phyloP scores from a whole-genome alignment of 768 basidiomycete genomes.

The Lactarius sp. region DNA sequence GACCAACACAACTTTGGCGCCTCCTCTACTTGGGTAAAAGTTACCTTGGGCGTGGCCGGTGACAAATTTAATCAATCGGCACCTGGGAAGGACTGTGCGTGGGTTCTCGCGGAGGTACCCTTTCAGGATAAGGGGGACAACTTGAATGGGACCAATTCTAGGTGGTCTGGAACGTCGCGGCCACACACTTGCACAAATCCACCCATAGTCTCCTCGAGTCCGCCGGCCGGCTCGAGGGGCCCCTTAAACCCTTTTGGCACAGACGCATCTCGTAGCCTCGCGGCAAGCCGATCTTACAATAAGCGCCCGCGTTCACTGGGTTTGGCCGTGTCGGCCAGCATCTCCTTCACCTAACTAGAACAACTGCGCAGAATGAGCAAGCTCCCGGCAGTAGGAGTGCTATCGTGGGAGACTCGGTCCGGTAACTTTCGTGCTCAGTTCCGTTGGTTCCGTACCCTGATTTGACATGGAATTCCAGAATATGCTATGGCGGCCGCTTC shows the following conservation, averaged over 20 bases:
- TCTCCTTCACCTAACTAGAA: background rate
- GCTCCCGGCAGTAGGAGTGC: background rate
- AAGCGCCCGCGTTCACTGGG: background rate
- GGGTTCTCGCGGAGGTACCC: conserved; percentile 3
- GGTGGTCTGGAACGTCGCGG: conserved; percentile 13
- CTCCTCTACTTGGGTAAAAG: conserved; percentile 12
- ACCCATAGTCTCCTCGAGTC: background rate
- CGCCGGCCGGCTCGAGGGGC: conserved; percentile 11
- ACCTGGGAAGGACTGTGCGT: background rate
- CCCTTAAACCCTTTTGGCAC: conserved; percentile 9
- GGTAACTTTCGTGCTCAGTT: background rate
- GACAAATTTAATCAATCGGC: background rate
- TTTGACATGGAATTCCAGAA: conserved; percentile 14
- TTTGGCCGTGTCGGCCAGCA: background rate
- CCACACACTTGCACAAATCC: background rate
- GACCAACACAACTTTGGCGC: background rate
- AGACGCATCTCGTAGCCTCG: conserved; percentile 9
- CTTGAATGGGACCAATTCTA: background rate
- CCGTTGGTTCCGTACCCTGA: background rate
- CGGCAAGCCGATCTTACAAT: background rate
- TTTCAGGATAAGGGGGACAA: background rate
- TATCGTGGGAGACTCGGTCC: background rate
- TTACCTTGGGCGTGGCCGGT: conserved; percentile 6
- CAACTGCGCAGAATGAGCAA: background rate
- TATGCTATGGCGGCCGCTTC: background rate